Evolutionary conservation across 768 basidiomycete genomes (phyloP), one percentile per base, ranked within the genome.

Genomic region (Mrakia frigida): DNA sequence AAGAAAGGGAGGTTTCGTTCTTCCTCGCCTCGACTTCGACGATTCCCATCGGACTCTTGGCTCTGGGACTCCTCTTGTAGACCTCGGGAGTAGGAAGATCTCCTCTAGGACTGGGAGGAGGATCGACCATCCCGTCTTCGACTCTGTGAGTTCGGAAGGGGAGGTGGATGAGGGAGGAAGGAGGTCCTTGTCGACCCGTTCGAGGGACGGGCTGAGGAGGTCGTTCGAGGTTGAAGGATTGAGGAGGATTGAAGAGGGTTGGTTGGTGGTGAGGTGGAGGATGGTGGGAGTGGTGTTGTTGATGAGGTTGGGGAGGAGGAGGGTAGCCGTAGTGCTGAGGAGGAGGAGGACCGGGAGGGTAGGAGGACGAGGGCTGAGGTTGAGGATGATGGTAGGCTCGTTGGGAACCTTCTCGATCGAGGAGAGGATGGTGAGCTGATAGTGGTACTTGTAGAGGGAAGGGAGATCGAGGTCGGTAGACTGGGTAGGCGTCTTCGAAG

Each of bases 31-130:
- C 46, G 18, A 50, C 46, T 9, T 16, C 46, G 4, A 16, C 56
- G 6, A 9, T 18, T 28, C 56, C 56, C 56, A n/a, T n/a, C 10
- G 56, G 56, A 28, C 56, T 56, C 56, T 56, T 63, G 3, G 18
- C 16, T 16, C 37, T 33, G 2, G 65, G 65, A 37, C 35, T 39
- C 25, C 65, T 35, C 65, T 68, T 68, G 37, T 68, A 68, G 13
- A n/a, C 6, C 6, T 41, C 65, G 39, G 65, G 65, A 25, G 65
- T 43, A 0, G 65, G 65, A 11, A 25, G 33, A n/a, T 68, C 65
- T 43, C 37, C 65, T 68, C 65, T 18, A 21, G 65, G 65, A 68
- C 65, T 68, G 10, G 65, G 37, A 68, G 65, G 65, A 39, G 65
- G 65, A 11, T 68, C 65, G 35, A 43, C 5, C 28, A 35, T 39